Conservation (phyloP, 2,329 filamentous ascomycete species). For the Alternaria ventricosa region DNA sequence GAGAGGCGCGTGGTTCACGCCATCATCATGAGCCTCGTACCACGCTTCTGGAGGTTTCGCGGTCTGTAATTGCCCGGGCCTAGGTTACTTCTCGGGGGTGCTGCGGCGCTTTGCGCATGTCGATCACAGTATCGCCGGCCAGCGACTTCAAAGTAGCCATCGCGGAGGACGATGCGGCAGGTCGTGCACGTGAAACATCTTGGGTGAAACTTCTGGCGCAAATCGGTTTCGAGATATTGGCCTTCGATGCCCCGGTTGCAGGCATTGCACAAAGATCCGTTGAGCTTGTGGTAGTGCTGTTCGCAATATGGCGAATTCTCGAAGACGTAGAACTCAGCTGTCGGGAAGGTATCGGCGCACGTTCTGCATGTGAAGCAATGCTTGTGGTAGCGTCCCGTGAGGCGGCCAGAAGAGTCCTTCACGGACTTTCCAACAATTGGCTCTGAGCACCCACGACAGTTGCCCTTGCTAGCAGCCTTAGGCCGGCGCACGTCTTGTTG, state of each 20-base stretch:
- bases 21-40: constrained; percentile 61
- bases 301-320: constrained; percentile 88
- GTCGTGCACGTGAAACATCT: constrained; percentile 84
- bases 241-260: constrained; percentile 91
- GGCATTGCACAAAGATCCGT: constrained; percentile 80
- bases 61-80: constrained; percentile 46
- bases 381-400: constrained; percentile 95
- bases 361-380: constrained; percentile 90
- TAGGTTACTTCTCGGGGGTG: constrained; percentile 47
- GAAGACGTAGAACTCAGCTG: constrained; percentile 90
- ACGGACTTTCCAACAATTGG: constrained; percentile 89
- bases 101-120: constrained; percentile 72
- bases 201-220: constrained; percentile 80
- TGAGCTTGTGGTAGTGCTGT: constrained; percentile 89
- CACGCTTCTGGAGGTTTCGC: constrained; percentile 56
- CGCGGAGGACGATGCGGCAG: constrained; percentile 74
- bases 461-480: constrained; percentile 65
- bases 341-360: constrained; percentile 81
- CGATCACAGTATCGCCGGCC: constrained; percentile 84
- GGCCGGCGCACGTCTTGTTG: constrained; percentile 30
- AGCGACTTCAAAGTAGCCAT: constrained; percentile 91
- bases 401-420: constrained; percentile 87
- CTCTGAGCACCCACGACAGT: constrained; percentile 81
- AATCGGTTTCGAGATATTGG: constrained; percentile 86
- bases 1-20: constrained; percentile 23